Evolutionary conservation across 2,329 filamentous ascomycete genomes (phyloP).

Genomic region (Arthrinium phaeospermum): DNA sequence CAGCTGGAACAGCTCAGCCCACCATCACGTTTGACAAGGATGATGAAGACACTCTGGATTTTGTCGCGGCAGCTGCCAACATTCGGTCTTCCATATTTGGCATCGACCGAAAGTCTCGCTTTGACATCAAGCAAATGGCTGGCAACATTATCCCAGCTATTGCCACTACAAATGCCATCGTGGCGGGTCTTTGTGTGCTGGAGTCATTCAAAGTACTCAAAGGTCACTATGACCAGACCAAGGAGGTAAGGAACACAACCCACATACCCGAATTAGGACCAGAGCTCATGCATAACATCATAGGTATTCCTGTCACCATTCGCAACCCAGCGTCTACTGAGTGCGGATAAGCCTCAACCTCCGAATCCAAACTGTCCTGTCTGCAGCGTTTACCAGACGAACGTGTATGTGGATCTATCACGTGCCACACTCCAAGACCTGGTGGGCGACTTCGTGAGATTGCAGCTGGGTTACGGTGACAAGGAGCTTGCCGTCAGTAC

Average conservation of each 20-base stretch:
- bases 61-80: slow-evolving; percentile 90
- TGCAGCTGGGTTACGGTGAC: slow-evolving; percentile 76
- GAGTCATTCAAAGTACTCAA: slow-evolving; percentile 90
- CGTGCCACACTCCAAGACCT: slow-evolving; percentile 79
- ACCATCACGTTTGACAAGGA: slow-evolving; percentile 95
- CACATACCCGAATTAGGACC: background rate
- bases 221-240: slow-evolving; percentile 71
- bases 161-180: slow-evolving; percentile 96
- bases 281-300: background rate
- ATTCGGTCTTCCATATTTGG: slow-evolving; percentile 87
- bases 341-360: slow-evolving; percentile 58
- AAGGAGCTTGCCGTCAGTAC: slow-evolving; percentile 79
- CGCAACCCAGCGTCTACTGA: slow-evolving; percentile 61
- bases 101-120: slow-evolving; percentile 87
- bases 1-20: slow-evolving; percentile 55
- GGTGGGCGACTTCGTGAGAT: slow-evolving; percentile 74
- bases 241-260: slow-evolving; percentile 61
- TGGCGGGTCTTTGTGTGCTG: slow-evolving; percentile 88
- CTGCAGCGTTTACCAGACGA: slow-evolving; percentile 76
- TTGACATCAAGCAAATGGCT: slow-evolving; percentile 98
- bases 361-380: slow-evolving; percentile 86
- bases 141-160: slow-evolving; percentile 99
- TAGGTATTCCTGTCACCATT: slow-evolving; percentile 81
- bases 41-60: slow-evolving; percentile 92
- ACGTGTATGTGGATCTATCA: slow-evolving; percentile 70